These are phyloP conservation scores for Leptographium procerum DNA, from an alignment of 2,329 filamentous ascomycete species.

Conservation along the genomic window DNA sequence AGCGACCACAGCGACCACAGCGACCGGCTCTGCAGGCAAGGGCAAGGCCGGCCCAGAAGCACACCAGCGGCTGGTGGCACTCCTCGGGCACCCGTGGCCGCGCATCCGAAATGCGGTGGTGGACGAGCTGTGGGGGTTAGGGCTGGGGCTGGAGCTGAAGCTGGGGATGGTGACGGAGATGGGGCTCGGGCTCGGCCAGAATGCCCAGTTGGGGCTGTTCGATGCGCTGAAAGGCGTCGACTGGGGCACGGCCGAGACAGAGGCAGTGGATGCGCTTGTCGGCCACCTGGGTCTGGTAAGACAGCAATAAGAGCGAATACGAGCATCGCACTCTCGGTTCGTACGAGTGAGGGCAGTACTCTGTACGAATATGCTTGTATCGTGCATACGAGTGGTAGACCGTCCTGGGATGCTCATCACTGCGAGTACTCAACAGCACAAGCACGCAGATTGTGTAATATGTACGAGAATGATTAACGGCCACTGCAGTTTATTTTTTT, in stretches of 20 bases:
- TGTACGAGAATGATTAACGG: too few species aligned
- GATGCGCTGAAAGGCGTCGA: slow-evolving; percentile 37
- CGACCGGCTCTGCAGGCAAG: too few species aligned
- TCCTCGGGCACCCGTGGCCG: slow-evolving; percentile 76
- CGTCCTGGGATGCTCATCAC: too few species aligned
- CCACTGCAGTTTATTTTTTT: too few species aligned
- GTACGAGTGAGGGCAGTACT: too few species aligned
- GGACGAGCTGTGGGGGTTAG: slow-evolving; percentile 46
- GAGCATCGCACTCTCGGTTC: neutral
- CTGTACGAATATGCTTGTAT: too few species aligned
- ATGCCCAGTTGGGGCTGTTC: neutral
- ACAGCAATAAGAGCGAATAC: neutral
- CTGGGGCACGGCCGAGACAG: slow-evolving; percentile 44
- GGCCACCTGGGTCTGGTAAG: neutral
- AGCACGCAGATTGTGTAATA: too few species aligned
- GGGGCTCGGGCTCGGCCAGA: neutral
- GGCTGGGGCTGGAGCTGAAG: slow-evolving; percentile 8
- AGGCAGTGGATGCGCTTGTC: slow-evolving; percentile 27
- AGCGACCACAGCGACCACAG: slow-evolving; percentile 15
- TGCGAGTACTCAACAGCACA: too few species aligned
- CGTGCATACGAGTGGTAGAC: too few species aligned
- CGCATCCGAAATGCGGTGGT: slow-evolving; percentile 50
- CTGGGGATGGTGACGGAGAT: neutral
- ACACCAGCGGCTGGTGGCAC: slow-evolving; percentile 55
- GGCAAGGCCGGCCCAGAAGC: slow-evolving; percentile 39